These are phyloP conservation scores for Extremus antarcticus DNA, from an alignment of 495 filamentous ascomycete genomes.

Conservation along the genomic window DNA sequence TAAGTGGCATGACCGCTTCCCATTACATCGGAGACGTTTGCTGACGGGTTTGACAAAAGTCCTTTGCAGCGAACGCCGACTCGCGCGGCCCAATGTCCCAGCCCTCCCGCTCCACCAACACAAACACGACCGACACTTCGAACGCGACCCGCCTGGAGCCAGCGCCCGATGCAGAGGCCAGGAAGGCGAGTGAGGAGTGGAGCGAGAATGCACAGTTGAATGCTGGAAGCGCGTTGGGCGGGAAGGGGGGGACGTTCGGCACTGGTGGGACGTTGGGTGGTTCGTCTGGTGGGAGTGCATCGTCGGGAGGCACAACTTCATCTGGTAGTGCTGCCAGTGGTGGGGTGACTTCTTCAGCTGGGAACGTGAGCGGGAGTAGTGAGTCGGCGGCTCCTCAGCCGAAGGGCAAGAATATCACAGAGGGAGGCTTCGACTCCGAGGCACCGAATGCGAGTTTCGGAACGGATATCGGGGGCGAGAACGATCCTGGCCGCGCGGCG, in stretches of 20 bases:
- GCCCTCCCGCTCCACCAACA: conserved; percentile 38
- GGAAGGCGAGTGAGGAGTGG: conserved; percentile 38
- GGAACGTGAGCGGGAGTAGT: no score
- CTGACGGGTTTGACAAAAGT: no score
- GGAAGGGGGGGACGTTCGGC: conserved; percentile 38
- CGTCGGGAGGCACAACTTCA: conserved; percentile 30
- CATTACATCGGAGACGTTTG: no score
- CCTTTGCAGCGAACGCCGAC: conserved; percentile 41
- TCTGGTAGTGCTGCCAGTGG: no score
- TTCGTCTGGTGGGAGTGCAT: conserved; percentile 30
- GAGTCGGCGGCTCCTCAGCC: no score
- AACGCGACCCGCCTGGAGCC: conserved; percentile 41
- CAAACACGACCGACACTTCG: conserved; percentile 47
- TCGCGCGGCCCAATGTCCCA: conserved; percentile 40
- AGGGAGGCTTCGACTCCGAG: conserved; percentile 43
- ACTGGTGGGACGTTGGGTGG: background rate
- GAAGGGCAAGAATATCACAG: conserved; percentile 44
- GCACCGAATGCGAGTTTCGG: conserved; percentile 49
- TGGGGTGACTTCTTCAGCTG: no score
- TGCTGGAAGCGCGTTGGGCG: conserved; percentile 26
- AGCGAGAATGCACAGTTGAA: conserved; percentile 20
- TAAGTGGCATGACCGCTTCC: no score
- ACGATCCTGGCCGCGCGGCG: conserved; percentile 51
- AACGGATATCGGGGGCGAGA: conserved; percentile 45
- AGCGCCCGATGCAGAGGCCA: conserved; percentile 36